These are phyloP conservation scores for Thraustotheca clavata DNA, from an alignment of 352 stramenopile species.

Conservation along the genomic window DNA sequence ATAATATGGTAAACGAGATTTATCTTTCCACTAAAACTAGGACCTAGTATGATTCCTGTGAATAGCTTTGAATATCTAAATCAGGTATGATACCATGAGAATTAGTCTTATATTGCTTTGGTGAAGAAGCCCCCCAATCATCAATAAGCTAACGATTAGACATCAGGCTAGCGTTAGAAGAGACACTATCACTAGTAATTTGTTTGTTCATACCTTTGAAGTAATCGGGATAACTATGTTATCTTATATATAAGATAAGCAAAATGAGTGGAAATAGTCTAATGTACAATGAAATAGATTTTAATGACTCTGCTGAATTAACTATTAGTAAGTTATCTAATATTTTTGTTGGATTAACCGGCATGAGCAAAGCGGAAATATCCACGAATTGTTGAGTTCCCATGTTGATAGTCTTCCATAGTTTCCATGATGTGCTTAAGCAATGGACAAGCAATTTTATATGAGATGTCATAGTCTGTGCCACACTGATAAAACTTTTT, in stretches of 20 bases:
- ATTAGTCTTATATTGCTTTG: neutral
- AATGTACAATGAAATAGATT: too few relatives aligned
- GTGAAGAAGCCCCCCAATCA: neutral
- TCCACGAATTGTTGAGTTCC: slow-evolving; percentile 21
- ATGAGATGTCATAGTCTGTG: slow-evolving; percentile 54
- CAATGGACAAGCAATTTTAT: slow-evolving; percentile 58
- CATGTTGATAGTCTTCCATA: slow-evolving; percentile 41
- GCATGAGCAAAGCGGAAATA: slow-evolving; percentile 62
- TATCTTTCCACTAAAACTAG: neutral
- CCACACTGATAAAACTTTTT: slow-evolving; percentile 60
- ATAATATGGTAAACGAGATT: neutral
- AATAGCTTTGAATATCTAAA: neutral
- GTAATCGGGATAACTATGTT: too few relatives aligned
- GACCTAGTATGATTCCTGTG: neutral
- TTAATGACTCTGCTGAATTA: too few relatives aligned
- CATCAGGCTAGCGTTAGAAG: too few relatives aligned
- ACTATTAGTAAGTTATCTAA: too few relatives aligned
- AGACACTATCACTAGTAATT: too few relatives aligned
- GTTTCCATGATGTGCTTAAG: slow-evolving; percentile 41
- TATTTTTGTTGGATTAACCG: too few relatives aligned
- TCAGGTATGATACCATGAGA: neutral
- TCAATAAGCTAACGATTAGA: too few relatives aligned
- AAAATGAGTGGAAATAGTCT: too few relatives aligned
- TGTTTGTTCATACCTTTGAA: too few relatives aligned
- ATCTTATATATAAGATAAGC: too few relatives aligned